A percentile compares a stretch with the other conserved stretches of the same genome.
Evolutionary conservation across 2,329 filamentous ascomycete genomes (phyloP).

Genomic region (Lecanicillium sp.): DNA sequence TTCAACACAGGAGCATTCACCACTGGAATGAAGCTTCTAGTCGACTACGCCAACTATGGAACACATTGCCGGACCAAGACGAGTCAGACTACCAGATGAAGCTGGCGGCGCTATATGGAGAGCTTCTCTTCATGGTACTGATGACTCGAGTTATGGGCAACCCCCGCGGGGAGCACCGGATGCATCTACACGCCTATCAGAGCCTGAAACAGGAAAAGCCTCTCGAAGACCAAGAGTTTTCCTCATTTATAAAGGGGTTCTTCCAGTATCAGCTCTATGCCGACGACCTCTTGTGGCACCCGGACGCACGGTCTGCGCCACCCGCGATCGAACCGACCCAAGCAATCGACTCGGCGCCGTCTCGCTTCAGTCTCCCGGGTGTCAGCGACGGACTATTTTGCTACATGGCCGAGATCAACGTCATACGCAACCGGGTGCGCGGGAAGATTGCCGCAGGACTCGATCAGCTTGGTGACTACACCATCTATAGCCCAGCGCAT

Average conservation of each 20-base stretch:
- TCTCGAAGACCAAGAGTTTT: constrained; percentile 58
- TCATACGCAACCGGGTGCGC: constrained; percentile 67
- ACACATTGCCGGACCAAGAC: constrained; percentile 30
- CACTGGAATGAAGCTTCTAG: constrained; percentile 49
- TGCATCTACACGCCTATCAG: constrained; percentile 71
- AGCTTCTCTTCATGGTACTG: constrained; percentile 55
- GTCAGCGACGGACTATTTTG: constrained; percentile 76
- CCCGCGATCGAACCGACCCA: too few relatives aligned
- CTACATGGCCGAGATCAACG: constrained; percentile 71
- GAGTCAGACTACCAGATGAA: constrained; percentile 37
- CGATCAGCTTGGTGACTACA: constrained; percentile 60
- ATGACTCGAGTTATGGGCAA: constrained; percentile 51
- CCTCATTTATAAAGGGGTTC: constrained; percentile 61
- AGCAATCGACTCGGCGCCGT: too few relatives aligned
- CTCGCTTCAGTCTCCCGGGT: too few relatives aligned
- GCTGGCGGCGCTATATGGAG: constrained; percentile 49
- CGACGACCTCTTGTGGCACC: constrained; percentile 52
- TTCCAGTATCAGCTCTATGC: constrained; percentile 75
- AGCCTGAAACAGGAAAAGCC: constrained; percentile 57
- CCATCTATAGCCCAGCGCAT: constrained; percentile 62
- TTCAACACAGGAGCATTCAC: constrained; percentile 44
- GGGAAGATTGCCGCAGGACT: constrained; percentile 45
- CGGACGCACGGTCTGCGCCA: constrained; percentile 26
- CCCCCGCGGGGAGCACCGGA: constrained; percentile 61
- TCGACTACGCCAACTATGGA: constrained; percentile 41